These are phyloP conservation scores for Alternaria ethzedia DNA, from an alignment of 2,329 filamentous ascomycete genomes.

Conservation along the genomic window DNA sequence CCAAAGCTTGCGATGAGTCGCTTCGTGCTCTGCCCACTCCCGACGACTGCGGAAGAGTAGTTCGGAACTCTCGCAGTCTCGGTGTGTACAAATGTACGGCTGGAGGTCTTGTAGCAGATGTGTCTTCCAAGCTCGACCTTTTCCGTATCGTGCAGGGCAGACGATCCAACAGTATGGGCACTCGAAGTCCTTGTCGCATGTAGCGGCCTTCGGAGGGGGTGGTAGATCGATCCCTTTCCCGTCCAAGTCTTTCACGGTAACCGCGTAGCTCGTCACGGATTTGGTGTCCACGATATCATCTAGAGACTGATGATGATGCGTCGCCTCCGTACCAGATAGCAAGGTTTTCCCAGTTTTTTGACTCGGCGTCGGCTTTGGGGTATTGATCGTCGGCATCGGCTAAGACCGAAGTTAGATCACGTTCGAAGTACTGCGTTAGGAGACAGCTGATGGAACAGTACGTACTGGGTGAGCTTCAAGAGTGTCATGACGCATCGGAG, in stretches of 20 bases:
- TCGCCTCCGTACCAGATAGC: constrained; percentile 47
- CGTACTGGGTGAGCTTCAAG: constrained; percentile 16
- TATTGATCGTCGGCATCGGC: constrained; percentile 6
- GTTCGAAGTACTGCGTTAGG: neutral
- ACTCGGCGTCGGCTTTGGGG: constrained; percentile 29
- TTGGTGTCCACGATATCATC: constrained; percentile 46
- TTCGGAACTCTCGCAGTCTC: constrained; percentile 33
- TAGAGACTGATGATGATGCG: constrained; percentile 45
- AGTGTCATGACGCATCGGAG: constrained; percentile 17
- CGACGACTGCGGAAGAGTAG: constrained; percentile 46
- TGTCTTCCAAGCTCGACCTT: constrained; percentile 42
- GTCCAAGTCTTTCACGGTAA: constrained; percentile 43
- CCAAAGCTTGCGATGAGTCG: constrained; percentile 46
- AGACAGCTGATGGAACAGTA: neutral
- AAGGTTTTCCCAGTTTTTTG: constrained; percentile 43
- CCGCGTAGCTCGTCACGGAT: constrained; percentile 47
- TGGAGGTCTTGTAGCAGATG: constrained; percentile 48
- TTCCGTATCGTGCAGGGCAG: constrained; percentile 46
- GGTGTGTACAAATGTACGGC: constrained; percentile 47
- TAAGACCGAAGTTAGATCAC: neutral
- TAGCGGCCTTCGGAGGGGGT: constrained; percentile 40
- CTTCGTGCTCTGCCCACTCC: constrained; percentile 48
- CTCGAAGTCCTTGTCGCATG: constrained; percentile 46
- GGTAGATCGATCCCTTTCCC: constrained; percentile 43
- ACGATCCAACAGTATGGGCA: constrained; percentile 50